A percentile compares a stretch with the other conserved stretches of the same genome.
Conservation (phyloP, 176 grass and related monocot genomes). For the Aechmea fasciata region DNA sequence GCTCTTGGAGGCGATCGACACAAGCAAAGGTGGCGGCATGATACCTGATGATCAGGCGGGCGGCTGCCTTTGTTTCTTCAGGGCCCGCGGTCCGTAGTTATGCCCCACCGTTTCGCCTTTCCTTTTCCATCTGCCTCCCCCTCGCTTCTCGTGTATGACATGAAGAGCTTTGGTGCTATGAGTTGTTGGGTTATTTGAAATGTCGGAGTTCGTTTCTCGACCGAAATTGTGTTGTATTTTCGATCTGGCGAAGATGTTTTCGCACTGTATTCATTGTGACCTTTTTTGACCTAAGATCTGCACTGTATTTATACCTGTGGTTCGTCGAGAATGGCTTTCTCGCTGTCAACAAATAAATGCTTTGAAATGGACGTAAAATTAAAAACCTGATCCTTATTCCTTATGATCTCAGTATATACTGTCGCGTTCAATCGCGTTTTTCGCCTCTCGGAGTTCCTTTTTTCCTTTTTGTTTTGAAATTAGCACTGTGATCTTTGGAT, state of each 20-base stretch:
- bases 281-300: background rate
- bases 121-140: background rate
- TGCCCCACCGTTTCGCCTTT: background rate
- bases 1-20: constrained; percentile 55
- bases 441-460: background rate
- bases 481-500: too few species aligned
- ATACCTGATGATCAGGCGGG: constrained; percentile 39
- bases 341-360: background rate
- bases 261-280: background rate
- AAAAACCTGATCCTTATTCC: background rate
- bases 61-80: constrained; percentile 58
- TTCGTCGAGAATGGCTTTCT: background rate
- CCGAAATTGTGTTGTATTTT: background rate
- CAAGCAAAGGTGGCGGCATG: constrained; percentile 72
- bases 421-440: background rate
- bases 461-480: background rate
- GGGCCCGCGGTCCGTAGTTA: constrained; percentile 40
- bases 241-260: background rate
- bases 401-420: background rate
- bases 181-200: background rate
- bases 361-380: background rate
- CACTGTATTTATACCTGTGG: background rate
- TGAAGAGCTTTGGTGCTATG: background rate
- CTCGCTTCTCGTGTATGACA: background rate
- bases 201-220: background rate